Conservation (phyloP, 2,329 filamentous ascomycete genomes). For the Neopestalotiopsis clavispora region DNA sequence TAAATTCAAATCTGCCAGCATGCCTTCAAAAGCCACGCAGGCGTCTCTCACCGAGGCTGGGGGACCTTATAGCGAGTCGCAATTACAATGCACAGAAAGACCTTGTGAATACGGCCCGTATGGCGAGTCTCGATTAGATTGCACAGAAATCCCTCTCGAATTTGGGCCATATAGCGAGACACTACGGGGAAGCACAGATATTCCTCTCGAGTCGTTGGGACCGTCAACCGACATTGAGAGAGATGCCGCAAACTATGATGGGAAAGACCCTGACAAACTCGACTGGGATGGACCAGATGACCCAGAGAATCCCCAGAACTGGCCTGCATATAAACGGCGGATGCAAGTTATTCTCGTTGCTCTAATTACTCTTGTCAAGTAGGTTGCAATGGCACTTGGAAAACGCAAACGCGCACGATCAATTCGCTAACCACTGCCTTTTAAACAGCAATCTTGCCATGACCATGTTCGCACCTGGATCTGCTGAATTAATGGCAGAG, state of each 20-base stretch:
- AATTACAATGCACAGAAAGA: neutral
- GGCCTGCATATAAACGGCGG: neutral
- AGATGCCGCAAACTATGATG: neutral
- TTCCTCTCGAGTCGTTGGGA: neutral
- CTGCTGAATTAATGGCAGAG: constrained; percentile 7
- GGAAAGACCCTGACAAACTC: neutral
- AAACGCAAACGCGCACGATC: neutral
- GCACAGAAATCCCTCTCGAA: no score
- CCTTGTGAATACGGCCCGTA: no score
- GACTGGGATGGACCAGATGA: constrained; percentile 7
- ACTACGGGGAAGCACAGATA: neutral
- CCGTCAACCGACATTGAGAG: neutral
- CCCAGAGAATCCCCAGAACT: constrained; percentile 5
- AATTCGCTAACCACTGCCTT: neutral
- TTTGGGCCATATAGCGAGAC: neutral
- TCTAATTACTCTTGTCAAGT: neutral
- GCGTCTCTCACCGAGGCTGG: no score
- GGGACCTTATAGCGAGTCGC: neutral
- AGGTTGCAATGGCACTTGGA: neutral
- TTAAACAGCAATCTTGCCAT: constrained; percentile 12
- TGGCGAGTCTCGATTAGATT: no score
- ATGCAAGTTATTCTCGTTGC: neutral
- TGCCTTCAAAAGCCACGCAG: no score
- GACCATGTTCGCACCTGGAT: constrained; percentile 19
- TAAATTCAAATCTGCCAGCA: no score